These are phyloP conservation scores for Pseudogymnoascus sp. DNA, from an alignment of 2,329 filamentous ascomycete species.

Conservation along the genomic window DNA sequence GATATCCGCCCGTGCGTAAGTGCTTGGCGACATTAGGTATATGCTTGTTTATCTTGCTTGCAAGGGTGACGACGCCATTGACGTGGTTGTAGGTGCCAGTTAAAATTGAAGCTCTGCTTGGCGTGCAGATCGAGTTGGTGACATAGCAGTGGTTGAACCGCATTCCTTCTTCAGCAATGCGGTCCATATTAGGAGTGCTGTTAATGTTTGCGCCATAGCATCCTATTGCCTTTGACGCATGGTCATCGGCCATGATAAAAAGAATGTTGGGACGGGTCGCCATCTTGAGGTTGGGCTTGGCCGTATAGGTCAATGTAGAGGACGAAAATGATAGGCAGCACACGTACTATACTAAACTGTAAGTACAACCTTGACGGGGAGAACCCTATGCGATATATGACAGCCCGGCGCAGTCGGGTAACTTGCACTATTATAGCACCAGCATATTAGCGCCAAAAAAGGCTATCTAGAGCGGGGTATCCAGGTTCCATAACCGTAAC, in stretches of 20 bases:
- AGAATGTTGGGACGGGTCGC: slow-evolving; percentile 35
- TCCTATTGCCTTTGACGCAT: slow-evolving; percentile 45
- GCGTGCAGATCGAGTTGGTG: slow-evolving; percentile 49
- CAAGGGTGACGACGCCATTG: slow-evolving; percentile 46
- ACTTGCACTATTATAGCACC: not conserved
- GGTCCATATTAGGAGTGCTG: slow-evolving; percentile 45
- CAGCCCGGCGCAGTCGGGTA: not conserved
- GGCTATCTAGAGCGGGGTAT: not conserved
- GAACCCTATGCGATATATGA: slow-evolving; percentile 3
- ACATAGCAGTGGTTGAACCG: slow-evolving; percentile 49
- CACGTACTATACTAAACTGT: not conserved
- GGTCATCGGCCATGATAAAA: slow-evolving; percentile 52
- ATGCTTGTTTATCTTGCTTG: slow-evolving; percentile 44
- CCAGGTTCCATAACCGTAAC: not conserved
- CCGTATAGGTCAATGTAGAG: not conserved
- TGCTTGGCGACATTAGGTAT: slow-evolving; percentile 48
- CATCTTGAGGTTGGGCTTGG: slow-evolving; percentile 4
- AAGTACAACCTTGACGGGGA: not conserved
- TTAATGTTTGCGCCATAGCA: slow-evolving; percentile 48
- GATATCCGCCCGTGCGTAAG: slow-evolving; percentile 41
- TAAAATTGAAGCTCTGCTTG: slow-evolving; percentile 44
- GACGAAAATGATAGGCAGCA: not conserved
- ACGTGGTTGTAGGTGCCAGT: slow-evolving; percentile 48
- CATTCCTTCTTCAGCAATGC: slow-evolving; percentile 45
- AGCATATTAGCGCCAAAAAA: slow-evolving; percentile 1